Base-by-base conservation (phyloP, 768 basidiomycete genomes). In the Cyclocybe aegerita region DNA sequence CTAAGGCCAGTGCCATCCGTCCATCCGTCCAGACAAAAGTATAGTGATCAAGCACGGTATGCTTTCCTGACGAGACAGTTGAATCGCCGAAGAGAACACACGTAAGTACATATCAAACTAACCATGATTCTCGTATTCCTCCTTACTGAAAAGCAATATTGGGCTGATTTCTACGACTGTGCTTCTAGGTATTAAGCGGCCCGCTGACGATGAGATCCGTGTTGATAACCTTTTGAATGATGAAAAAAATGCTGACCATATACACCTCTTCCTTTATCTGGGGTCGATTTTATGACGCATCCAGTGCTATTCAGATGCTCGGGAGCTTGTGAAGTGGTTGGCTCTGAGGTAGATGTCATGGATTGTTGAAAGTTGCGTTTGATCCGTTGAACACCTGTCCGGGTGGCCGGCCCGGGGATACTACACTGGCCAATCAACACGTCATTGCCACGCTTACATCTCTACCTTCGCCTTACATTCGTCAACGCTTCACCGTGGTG, bases 91-190 rank as follows among this genome's bases (percentile, higher is more conserved):
- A 44, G 40, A 17, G 15, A 34, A 7, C 10, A n/a, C 30, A 47
- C 6, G 30, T 29, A n/a, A 9, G 23, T 3, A 5, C 3, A 23
- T 23, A 23, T 23, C 23, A 40, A 35, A 51, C 56, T 65, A 70
- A 58, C 84, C 82, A 67, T 90, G 78, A 4, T 65, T 61, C 39
- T 79, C 73, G 58, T 93, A 94, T 68, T 94, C 91, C 17, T 81
- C 74, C 49, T 77, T 75, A 4, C 72, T 65, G 60, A 95, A 81
- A 9, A 96, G 71, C n/a, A 96, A 70, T 14, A 92, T 90, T 2
- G 95, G 94, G 54, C 88, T 88, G 57, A 85, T 80, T 66, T 97
- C 95, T 53, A 98, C 64, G n/a, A 88, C 57, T 0, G 86, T 86
- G 9, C 80, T 74, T 9, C 76, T 67, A 14, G 84, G 74, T 52